Conservation (phyloP, 2,329 filamentous ascomycete genomes). For the Diaporthe helianthi region DNA sequence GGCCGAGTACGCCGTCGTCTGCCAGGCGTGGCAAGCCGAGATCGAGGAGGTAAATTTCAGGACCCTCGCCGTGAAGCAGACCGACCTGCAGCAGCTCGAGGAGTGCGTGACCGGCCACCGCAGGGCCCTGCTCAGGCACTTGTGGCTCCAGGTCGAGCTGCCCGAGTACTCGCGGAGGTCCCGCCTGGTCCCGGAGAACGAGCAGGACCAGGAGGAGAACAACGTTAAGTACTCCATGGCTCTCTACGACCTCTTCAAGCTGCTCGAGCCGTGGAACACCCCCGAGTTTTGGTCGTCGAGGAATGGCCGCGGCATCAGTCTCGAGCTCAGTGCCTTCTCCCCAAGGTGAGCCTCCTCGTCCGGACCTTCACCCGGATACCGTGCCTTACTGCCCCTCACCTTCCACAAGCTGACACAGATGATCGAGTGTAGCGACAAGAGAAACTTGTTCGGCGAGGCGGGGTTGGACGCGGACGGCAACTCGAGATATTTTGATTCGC, state of each 20-base stretch:
- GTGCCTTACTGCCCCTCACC: too few species aligned
- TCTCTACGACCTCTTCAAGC: constrained; percentile 39
- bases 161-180: constrained; percentile 36
- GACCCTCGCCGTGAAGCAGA: constrained; percentile 36
- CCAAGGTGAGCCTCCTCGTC: constrained; percentile 30
- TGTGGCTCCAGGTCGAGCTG: constrained; percentile 39
- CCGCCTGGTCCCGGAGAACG: constrained; percentile 36
- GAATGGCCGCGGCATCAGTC: constrained; percentile 34
- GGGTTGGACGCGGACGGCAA: constrained; percentile 38
- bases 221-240: constrained; percentile 39
- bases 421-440: constrained; percentile 30
- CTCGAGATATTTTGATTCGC: constrained; percentile 39
- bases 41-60: constrained; percentile 40
- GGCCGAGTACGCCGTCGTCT: constrained; percentile 40
- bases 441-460: constrained; percentile 36
- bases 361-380: too few species aligned
- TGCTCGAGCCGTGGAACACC: constrained; percentile 38
- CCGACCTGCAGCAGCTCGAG: constrained; percentile 37
- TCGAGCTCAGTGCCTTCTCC: constrained; percentile 40
- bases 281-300: constrained; percentile 20
- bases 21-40: constrained; percentile 39
- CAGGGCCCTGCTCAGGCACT: constrained; percentile 37
- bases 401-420: not conserved
- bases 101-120: constrained; percentile 36
- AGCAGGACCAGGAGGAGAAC: constrained; percentile 40